Evolutionary conservation across 179 eudicot genomes (phyloP), one percentile per base, ranked within the genome.

Genomic region (Nepenthes alata): DNA sequence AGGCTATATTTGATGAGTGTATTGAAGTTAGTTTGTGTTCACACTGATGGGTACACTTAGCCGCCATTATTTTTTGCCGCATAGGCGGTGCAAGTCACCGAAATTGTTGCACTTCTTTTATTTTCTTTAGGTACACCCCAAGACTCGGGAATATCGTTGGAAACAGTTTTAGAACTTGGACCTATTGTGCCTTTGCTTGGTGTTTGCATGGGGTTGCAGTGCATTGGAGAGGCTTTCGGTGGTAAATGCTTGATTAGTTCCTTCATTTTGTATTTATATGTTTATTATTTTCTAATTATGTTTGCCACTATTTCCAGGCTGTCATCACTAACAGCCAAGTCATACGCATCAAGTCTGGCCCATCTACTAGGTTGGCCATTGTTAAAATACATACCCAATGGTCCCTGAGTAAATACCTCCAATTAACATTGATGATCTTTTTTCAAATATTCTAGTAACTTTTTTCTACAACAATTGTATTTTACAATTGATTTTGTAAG

Each of bases 211-310:
- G 99, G 99, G 4, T 67, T 94, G 69, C 99, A 94, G 76, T 94
- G 99, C 83, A 94, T 94, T 37, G 99, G 99, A 58, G 99, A 94
- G 73, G 99, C 99, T 72, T 94, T 90, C 74, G 99, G 99, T 80
- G 99, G 99, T 86, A 62, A 68, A 9, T 56, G 47, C 15, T 55
- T 34, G 11, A 36, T 57, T 35, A 8, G 11, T 13, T 53, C 12
- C 14, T n/a, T 67, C 4, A 3, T 8, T 39, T 36, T 69, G 57
- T 49, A 35, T 64, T 25, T 25, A 35, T 11, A 12, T 52, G 25
- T 11, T 11, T 8, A 52, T 41, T 6, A n/a, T 11, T 72, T 37
- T 59, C 5, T 47, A 13, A 38, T 3, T 3, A 47, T 15, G 12
- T 6, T 50, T 3, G 11, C 53, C 15, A 50, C 53, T 50, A 41